Evolutionary conservation across 805 yeast species (phyloP).

Genomic region (Blastobotrys americana): DNA sequence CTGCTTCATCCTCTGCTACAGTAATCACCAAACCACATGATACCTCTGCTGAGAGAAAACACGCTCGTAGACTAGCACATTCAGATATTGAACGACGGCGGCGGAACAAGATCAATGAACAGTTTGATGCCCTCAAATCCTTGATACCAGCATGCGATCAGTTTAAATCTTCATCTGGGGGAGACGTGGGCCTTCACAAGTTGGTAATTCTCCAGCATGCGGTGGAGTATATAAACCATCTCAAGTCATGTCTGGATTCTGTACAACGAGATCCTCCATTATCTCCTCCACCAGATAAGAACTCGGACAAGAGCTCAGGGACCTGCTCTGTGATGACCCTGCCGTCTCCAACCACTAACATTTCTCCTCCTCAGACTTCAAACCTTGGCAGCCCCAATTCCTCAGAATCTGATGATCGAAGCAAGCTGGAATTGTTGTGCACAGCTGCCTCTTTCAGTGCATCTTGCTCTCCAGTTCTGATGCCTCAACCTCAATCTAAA

Average conservation of each 20-base stretch:
- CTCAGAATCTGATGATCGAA: background rate
- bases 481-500: background rate
- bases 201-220: slow-evolving; percentile 75
- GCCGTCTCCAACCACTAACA: too few relatives aligned
- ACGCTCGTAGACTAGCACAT: slow-evolving; percentile 53
- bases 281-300: background rate
- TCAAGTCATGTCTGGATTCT: slow-evolving; percentile 36
- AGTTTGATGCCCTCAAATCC: slow-evolving; percentile 71
- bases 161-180: slow-evolving; percentile 31
- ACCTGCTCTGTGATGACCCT: too few relatives aligned
- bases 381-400: background rate
- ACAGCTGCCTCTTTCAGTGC: background rate
- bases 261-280: background rate
- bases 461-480: background rate
- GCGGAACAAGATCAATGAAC: slow-evolving; percentile 70
- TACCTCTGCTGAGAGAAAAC: slow-evolving; percentile 35
- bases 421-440: background rate
- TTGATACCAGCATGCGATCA: slow-evolving; percentile 73
- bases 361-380: background rate
- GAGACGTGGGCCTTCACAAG: slow-evolving; percentile 65
- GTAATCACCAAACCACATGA: slow-evolving; percentile 8
- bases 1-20: slow-evolving; percentile 4
- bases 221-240: slow-evolving; percentile 68
- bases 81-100: slow-evolving; percentile 75
- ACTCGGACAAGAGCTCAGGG: too few relatives aligned